Evolutionary conservation across 1,284 basidiomycete species (phyloP), one percentile per base, ranked within the genome.

Genomic region (Ustilago tritici): DNA sequence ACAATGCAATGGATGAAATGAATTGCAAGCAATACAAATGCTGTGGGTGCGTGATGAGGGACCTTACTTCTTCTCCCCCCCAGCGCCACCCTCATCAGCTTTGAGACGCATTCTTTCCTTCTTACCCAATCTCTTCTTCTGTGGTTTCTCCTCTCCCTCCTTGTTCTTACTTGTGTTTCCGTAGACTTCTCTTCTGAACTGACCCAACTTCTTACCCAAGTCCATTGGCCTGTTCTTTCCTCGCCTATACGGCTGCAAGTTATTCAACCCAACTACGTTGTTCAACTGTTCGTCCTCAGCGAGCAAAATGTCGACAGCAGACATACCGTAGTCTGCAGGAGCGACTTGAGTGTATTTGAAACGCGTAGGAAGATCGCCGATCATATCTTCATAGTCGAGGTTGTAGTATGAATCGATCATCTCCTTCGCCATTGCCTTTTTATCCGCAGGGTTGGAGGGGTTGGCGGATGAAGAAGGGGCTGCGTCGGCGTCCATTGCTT

Each of bases 381-480:
- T 94, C 89, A 97, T 90, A 85, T 98, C 95, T 87, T 98, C 98
- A 88, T 98, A 97, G 79, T 98, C 95, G 19, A 98, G 89, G 35
- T 89, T 91, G 85, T 95, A 93, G 60, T 98, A 89, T 84, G 95
- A 93, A 72, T 95, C 93, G 91, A 98, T 93, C 79, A 95, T 93
- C 81, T 93, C 89, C 64, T 95, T 91, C 61, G 95, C 87, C 79
- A 91, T 62, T 17, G 79, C 65, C 59, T 82, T 81, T 35, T 82
- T 77, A 61, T 85, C 85, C 5, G 71, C 61, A 8, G 78, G 50
- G 3, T 28, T 61, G 43, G 61, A 10, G 5, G 60, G 17, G 12
- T 63, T 14, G 2, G 17, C 14, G 55, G 31, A 28, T 19, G 38
- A 43, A 9, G 56, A 17, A 32, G 56, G 19, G 43, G 15, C 46